A percentile compares a stretch with the other conserved stretches of the same genome.
These are phyloP conservation scores for Lentinula detonsa DNA, from an alignment of 768 basidiomycete genomes.

Conservation along the genomic window DNA sequence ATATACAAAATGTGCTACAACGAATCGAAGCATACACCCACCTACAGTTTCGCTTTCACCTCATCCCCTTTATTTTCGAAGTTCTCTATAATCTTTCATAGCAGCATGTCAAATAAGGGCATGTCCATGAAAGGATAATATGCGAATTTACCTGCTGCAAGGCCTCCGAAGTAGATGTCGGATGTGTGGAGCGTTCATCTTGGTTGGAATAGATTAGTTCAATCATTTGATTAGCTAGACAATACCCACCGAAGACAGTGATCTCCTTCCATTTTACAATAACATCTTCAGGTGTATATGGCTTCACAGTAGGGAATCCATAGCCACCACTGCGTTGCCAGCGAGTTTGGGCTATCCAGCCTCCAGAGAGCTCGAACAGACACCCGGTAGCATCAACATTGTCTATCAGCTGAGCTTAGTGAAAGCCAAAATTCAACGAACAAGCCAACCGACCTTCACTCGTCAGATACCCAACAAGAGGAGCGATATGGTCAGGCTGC, in stretches of 20 bases:
- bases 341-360: constrained; percentile 87
- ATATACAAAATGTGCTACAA: too few relatives aligned
- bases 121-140: constrained; percentile 8
- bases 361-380: constrained; percentile 84
- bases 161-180: constrained; percentile 66
- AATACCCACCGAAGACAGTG: constrained; percentile 70
- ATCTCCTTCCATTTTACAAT: constrained; percentile 75
- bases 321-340: constrained; percentile 90
- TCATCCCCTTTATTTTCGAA: constrained; percentile 40
- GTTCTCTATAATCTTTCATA: constrained; percentile 38
- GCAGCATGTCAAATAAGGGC: not conserved
- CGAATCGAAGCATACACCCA: too few relatives aligned
- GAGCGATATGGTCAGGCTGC: constrained; percentile 88
- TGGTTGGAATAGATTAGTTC: not conserved
- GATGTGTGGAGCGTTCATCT: constrained; percentile 83
- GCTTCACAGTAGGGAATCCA: constrained; percentile 77
- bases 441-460: constrained; percentile 48
- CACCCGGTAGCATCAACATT: constrained; percentile 68
- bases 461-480: constrained; percentile 85
- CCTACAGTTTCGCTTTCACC: constrained; percentile 49
- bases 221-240: not conserved
- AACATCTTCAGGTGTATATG: constrained; percentile 77
- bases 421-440: not conserved
- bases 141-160: constrained; percentile 53
- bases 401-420: constrained; percentile 25